phyloP scores from a whole-genome alignment of 1,139 yeast genomes.

The Blastobotrys buckinghamii region DNA sequence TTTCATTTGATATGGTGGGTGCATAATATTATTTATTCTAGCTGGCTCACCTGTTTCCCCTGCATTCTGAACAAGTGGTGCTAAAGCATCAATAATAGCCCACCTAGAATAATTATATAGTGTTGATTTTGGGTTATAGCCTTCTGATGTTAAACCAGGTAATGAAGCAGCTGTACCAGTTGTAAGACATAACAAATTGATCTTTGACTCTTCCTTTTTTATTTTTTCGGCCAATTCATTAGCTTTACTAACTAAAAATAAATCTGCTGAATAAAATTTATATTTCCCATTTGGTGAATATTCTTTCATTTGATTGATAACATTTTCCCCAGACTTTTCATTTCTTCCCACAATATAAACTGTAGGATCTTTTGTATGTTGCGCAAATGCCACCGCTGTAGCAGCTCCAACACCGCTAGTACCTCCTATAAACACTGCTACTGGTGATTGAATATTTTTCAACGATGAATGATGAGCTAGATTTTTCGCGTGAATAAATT shows the following conservation, averaged over 20 bases:
- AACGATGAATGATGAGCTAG: neutral
- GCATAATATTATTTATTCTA: constrained; percentile 27
- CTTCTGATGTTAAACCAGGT: constrained; percentile 27
- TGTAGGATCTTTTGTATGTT: constrained; percentile 15
- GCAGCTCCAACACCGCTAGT: neutral
- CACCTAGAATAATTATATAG: constrained; percentile 28
- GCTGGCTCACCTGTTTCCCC: constrained; percentile 25
- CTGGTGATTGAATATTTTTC: neutral
- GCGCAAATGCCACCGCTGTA: neutral
- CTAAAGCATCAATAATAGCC: constrained; percentile 21
- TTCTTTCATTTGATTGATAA: constrained; percentile 19
- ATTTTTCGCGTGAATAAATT: neutral
- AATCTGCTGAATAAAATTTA: constrained; percentile 25
- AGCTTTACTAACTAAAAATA: constrained; percentile 23
- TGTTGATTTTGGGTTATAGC: constrained; percentile 25
- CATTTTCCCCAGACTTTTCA: constrained; percentile 21
- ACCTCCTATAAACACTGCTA: neutral
- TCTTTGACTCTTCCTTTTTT: constrained; percentile 21
- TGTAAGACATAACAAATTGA: constrained; percentile 25
- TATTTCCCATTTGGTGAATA: constrained; percentile 14
- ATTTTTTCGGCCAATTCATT: constrained; percentile 21
- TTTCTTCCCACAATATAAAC: constrained; percentile 25
- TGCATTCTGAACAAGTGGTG: constrained; percentile 26
- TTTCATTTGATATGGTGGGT: constrained; percentile 22
- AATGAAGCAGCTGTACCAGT: constrained; percentile 20